Base-by-base conservation (phyloP, 2,329 filamentous ascomycete species). In the Fusarium cyanostomum region DNA sequence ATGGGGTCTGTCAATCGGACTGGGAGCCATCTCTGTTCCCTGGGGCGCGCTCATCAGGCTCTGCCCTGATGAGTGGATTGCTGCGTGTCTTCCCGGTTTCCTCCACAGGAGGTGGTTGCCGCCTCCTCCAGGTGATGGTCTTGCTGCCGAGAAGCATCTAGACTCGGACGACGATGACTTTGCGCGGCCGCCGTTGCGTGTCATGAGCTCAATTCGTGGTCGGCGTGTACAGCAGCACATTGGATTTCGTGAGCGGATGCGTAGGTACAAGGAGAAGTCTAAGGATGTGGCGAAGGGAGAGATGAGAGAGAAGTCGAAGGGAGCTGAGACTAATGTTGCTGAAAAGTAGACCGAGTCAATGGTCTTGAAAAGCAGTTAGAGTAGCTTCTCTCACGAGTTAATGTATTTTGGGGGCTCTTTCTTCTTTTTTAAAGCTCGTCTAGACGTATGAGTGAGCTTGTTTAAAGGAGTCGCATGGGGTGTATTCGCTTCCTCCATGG, bases 1-100 rank as follows among this genome's bases (percentile, higher is more conserved):
- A 72, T 96, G 92, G 92, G 92, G 83, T n/a, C 85, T 93, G 57
- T 95, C 92, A 4, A 84, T 97, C 56, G 82, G 92, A 26, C 83
- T 94, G 43, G 92, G 92, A 27, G 80, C 89, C 54, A 82, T 93
- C 9, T 94, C 92, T 15, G 79, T 96, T 10, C 91, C 92, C 0
- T 10, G 91, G 91, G 21, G 90, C 91, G 67, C 78, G 92, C 73
- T 89, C 13, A 88, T 96, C 52, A 88, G 92, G 51, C 79, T 89
- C 21, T 83, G 94, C 49, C 92, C 92, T 0, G 92, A 96, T 69
- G 81, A 82, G 26, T 79, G 75, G 76, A 63, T 75, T 49, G 67
- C 46, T 8, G 48, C 52, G 13, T 72, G 69, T 35, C 30, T 74
- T n/a, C 72, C 72, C n/a, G 60, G 56, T 11, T 74, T 72, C 56